These are phyloP conservation scores for Botrytis galanthina DNA, from an alignment of 2,329 filamentous ascomycete genomes.

Conservation along the genomic window DNA sequence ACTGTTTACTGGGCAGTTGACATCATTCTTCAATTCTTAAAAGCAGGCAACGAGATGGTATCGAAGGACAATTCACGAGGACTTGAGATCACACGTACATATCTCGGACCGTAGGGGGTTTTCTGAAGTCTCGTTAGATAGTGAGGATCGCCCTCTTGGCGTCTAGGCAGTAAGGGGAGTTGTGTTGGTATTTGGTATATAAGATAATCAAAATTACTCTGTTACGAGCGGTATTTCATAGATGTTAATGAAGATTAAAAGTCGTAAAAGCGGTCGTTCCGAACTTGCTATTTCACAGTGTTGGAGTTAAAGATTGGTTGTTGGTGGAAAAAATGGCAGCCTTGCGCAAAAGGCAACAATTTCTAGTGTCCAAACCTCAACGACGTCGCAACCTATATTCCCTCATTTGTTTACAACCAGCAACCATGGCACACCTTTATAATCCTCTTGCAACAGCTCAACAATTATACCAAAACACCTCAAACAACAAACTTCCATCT, in stretches of 20 bases:
- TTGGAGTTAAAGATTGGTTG: background rate
- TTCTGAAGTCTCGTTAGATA: background rate
- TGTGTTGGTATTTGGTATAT: background rate
- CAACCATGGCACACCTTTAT: slow-evolving; percentile 58
- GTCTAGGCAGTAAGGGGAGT: background rate
- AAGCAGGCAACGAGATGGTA: background rate
- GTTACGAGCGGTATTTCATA: background rate
- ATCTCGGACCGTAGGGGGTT: background rate
- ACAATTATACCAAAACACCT: slow-evolving; percentile 60
- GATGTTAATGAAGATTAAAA: background rate
- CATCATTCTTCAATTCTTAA: slow-evolving; percentile 12
- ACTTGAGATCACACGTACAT: background rate
- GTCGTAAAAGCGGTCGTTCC: background rate
- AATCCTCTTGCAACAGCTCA: slow-evolving; percentile 72
- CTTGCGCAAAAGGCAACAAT: slow-evolving; percentile 31
- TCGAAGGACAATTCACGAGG: background rate
- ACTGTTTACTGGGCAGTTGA: slow-evolving; percentile 27
- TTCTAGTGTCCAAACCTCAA: background rate
- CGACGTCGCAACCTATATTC: background rate
- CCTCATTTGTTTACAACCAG: slow-evolving; percentile 6
- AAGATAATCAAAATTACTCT: background rate
- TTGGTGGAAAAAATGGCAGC: slow-evolving; percentile 23
- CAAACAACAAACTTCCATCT: slow-evolving; percentile 58
- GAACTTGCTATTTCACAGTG: background rate
- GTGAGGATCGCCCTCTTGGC: background rate